These are phyloP conservation scores for Aspergillus thermomutatus DNA, from an alignment of 2,329 filamentous ascomycete genomes.

Conservation along the genomic window DNA sequence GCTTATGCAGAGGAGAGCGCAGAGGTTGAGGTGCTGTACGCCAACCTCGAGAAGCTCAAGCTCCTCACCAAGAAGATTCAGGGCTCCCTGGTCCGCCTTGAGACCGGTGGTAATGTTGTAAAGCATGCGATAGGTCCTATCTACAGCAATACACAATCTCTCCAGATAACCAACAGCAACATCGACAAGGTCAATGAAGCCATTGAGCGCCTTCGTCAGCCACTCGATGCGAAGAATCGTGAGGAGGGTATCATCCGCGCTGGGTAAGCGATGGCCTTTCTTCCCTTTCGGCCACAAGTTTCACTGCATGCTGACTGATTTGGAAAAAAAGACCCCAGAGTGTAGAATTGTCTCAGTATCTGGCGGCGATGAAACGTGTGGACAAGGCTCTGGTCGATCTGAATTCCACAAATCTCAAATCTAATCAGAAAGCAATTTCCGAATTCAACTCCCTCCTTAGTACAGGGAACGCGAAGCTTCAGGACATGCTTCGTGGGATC, in stretches of 20 bases:
- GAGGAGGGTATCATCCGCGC: constrained; percentile 89
- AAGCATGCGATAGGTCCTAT: constrained; percentile 89
- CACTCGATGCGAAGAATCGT: constrained; percentile 85
- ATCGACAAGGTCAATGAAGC: constrained; percentile 81
- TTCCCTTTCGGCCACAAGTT: background rate
- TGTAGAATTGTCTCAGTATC: constrained; percentile 77
- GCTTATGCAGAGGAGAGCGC: constrained; percentile 64
- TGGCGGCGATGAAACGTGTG: constrained; percentile 84
- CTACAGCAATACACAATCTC: constrained; percentile 82
- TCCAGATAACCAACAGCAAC: constrained; percentile 86
- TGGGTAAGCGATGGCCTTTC: constrained; percentile 50
- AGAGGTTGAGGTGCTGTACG: constrained; percentile 64
- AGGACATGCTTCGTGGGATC: constrained; percentile 76
- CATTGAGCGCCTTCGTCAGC: constrained; percentile 83
- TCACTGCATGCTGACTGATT: background rate
- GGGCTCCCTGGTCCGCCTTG: constrained; percentile 76
- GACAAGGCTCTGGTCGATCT: constrained; percentile 81
- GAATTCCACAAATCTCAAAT: constrained; percentile 82
- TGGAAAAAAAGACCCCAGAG: constrained; percentile 62
- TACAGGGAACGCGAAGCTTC: constrained; percentile 75
- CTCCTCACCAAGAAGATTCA: constrained; percentile 94
- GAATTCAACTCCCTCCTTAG: constrained; percentile 76
- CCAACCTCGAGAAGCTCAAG: constrained; percentile 84
- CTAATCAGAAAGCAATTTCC: constrained; percentile 83
- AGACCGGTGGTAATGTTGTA: constrained; percentile 84